Conservation (phyloP, 148 eudicot genomes). For the Chenopodium quinoa region DNA sequence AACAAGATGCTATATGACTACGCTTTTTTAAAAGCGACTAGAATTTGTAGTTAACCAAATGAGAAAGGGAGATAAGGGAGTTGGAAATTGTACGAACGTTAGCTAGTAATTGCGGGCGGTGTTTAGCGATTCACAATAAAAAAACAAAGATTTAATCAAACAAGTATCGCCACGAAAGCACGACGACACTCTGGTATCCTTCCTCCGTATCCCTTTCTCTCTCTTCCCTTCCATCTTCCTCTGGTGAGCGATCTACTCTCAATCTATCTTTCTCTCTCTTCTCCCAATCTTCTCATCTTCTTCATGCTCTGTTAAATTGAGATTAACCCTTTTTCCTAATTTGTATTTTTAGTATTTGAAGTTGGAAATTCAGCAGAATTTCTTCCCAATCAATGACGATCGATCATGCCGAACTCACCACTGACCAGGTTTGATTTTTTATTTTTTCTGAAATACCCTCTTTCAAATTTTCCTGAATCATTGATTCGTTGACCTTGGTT, state of each 20-base stretch:
- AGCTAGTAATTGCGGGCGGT: too few species aligned
- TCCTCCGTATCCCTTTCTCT: background rate
- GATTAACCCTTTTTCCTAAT: background rate
- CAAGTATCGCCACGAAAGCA: constrained; percentile 25
- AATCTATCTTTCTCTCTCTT: background rate
- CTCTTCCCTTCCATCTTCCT: background rate
- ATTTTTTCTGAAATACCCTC: background rate
- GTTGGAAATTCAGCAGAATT: constrained; percentile 14
- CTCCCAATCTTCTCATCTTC: background rate
- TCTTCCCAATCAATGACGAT: constrained; percentile 33
- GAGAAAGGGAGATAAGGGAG: too few species aligned
- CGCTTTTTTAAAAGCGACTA: too few species aligned
- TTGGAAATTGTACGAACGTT: too few species aligned
- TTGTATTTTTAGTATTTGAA: background rate
- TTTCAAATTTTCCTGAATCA: background rate
- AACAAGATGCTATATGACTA: too few species aligned
- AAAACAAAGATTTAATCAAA: background rate
- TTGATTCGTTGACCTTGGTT: constrained; percentile 11
- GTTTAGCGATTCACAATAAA: too few species aligned
- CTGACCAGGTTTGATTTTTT: constrained; percentile 41
- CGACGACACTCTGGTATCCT: background rate
- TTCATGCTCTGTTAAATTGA: background rate
- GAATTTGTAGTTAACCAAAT: too few species aligned
- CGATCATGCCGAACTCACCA: constrained; percentile 56
- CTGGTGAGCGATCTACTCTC: constrained; percentile 21